phyloP scores from a whole-genome alignment of 805 yeast genomes.

The Candida silvicultrix region DNA sequence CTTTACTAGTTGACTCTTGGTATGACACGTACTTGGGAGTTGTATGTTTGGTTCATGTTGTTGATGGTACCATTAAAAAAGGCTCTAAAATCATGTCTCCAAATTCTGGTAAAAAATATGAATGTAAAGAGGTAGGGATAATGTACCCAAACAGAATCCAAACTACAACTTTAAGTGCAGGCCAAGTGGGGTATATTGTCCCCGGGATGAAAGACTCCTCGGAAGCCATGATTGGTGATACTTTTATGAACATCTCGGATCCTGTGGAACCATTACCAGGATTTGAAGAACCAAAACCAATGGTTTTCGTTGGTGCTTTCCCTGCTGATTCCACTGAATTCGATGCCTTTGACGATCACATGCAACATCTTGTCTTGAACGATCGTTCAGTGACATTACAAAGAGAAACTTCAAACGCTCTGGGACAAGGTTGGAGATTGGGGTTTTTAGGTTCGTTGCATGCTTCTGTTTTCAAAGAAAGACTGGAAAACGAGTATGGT shows the following conservation, averaged over 20 bases:
- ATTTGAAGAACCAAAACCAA: slow-evolving; percentile 94
- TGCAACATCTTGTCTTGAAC: slow-evolving; percentile 81
- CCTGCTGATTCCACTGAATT: slow-evolving; percentile 95
- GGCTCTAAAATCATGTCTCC: slow-evolving; percentile 77
- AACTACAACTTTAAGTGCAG: slow-evolving; percentile 63
- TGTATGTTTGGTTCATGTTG: slow-evolving; percentile 74
- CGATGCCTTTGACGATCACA: slow-evolving; percentile 81
- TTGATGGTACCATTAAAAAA: slow-evolving; percentile 71
- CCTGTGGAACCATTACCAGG: slow-evolving; percentile 81
- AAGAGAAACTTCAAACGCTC: slow-evolving; percentile 86
- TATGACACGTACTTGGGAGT: slow-evolving; percentile 92
- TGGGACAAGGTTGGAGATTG: slow-evolving; percentile 97
- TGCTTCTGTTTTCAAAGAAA: slow-evolving; percentile 89
- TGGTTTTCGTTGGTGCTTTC: slow-evolving; percentile 98
- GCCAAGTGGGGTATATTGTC: slow-evolving; percentile 93
- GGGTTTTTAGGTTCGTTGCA: slow-evolving; percentile 94
- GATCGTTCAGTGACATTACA: slow-evolving; percentile 88
- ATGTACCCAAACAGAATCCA: slow-evolving; percentile 87
- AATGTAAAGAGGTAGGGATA: slow-evolving; percentile 88
- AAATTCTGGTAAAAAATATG: slow-evolving; percentile 70
- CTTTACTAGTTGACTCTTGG: slow-evolving; percentile 95
- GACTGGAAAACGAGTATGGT: slow-evolving; percentile 91
- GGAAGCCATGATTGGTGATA: slow-evolving; percentile 90
- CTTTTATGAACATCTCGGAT: slow-evolving; percentile 57
- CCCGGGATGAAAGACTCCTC: slow-evolving; percentile 87